phyloP scores from a whole-genome alignment of 2,329 filamentous ascomycete genomes.

The Plenodomus lindquistii region DNA sequence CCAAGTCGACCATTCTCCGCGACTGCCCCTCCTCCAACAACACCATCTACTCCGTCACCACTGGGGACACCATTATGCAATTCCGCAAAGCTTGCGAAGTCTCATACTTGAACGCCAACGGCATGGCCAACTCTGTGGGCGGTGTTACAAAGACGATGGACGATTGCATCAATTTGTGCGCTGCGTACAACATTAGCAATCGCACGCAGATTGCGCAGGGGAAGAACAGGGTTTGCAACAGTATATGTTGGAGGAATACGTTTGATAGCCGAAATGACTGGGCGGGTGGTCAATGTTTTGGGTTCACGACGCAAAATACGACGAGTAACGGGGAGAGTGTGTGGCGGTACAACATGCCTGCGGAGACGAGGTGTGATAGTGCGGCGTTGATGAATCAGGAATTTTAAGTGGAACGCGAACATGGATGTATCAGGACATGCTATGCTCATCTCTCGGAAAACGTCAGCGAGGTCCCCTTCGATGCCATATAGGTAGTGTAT shows the following conservation, averaged over 20 bases:
- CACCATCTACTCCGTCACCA: constrained; percentile 12
- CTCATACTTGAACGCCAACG: constrained; percentile 9
- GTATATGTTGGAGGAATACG: constrained; percentile 19
- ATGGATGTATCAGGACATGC: too few species aligned
- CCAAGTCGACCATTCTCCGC: constrained; percentile 14
- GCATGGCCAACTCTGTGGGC: constrained; percentile 2
- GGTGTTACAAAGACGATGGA: constrained; percentile 4
- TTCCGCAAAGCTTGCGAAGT: constrained; percentile 14
- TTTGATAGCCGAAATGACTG: constrained; percentile 18
- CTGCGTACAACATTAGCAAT: constrained; percentile 14
- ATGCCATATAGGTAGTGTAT: too few species aligned
- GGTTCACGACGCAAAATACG: constrained; percentile 10
- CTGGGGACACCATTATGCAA: constrained; percentile 7
- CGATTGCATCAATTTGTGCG: constrained; percentile 18
- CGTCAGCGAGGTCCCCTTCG: too few species aligned
- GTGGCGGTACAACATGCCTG: constrained; percentile 5
- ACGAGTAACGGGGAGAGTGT: constrained; percentile 5
- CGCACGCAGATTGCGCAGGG: constrained; percentile 7
- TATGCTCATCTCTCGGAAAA: too few species aligned
- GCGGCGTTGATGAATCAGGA: constrained; percentile 15
- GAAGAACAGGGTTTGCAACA: constrained; percentile 7
- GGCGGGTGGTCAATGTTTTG: constrained; percentile 18
- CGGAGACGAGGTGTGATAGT: constrained; percentile 16
- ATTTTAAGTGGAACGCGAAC: not conserved
- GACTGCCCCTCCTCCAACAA: constrained; percentile 21